phyloP scores from a whole-genome alignment of 139 green algal species.

The Mesostigma viride region DNA sequence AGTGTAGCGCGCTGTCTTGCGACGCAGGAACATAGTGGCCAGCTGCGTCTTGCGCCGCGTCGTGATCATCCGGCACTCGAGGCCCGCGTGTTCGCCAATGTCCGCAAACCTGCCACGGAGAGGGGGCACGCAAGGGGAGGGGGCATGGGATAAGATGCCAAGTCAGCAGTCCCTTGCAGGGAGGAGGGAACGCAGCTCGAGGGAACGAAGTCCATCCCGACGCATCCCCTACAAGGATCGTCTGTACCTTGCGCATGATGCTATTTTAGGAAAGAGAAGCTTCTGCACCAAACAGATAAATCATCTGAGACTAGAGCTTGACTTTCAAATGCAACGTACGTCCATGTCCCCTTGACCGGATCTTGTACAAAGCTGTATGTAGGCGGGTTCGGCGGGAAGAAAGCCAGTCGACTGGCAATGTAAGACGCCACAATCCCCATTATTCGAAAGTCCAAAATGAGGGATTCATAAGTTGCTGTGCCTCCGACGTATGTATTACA shows the following conservation, averaged over 20 bases:
- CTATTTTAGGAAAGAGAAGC: neutral
- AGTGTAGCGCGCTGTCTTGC: slow-evolving; percentile 32
- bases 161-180: slow-evolving; percentile 19
- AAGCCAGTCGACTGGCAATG: slow-evolving; percentile 41
- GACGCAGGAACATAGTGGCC: slow-evolving; percentile 42
- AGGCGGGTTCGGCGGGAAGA: slow-evolving; percentile 68
- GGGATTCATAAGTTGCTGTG: too few species aligned
- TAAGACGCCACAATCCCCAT: slow-evolving; percentile 25
- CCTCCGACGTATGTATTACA: too few species aligned
- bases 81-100: too few species aligned
- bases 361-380: slow-evolving; percentile 51
- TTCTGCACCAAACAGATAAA: slow-evolving; percentile 9
- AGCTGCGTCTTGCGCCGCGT: slow-evolving; percentile 35
- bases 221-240: neutral
- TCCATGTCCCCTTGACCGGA: neutral
- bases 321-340: neutral
- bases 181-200: slow-evolving; percentile 26
- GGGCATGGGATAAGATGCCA: too few species aligned
- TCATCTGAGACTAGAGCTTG: slow-evolving; percentile 37
- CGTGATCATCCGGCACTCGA: slow-evolving; percentile 30
- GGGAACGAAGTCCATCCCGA: neutral
- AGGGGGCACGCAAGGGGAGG: too few species aligned
- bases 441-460: too few species aligned
- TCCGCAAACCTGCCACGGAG: too few species aligned
- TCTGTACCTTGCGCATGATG: neutral